Conservation (phyloP, 2,329 filamentous ascomycete genomes). For the Aureobasidium melanogenum region DNA sequence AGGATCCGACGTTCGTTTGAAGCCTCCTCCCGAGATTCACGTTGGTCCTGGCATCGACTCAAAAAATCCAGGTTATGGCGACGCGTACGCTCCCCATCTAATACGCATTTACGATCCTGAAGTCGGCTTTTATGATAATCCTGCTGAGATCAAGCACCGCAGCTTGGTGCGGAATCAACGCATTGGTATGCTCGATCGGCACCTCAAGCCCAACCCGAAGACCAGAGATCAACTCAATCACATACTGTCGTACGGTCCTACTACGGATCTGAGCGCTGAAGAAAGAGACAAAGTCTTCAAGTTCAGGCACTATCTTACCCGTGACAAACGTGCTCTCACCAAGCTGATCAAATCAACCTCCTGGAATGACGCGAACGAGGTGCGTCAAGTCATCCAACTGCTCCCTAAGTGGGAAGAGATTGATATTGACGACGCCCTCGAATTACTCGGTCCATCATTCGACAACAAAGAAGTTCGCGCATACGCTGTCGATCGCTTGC, state of each 20-base stretch:
- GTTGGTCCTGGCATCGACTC: constrained; percentile 77
- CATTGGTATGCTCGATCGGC: constrained; percentile 88
- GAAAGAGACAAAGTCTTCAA: constrained; percentile 98
- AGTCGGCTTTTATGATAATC: constrained; percentile 80
- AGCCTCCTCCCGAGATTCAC: constrained; percentile 78
- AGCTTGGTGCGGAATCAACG: constrained; percentile 84
- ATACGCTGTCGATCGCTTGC: constrained; percentile 84
- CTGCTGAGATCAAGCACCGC: constrained; percentile 89
- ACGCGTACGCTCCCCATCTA: constrained; percentile 49
- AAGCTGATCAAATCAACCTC: constrained; percentile 98
- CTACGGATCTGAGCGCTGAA: constrained; percentile 75
- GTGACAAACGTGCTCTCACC: constrained; percentile 78
- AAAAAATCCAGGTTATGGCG: constrained; percentile 38
- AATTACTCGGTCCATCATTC: constrained; percentile 85
- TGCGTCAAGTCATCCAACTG: constrained; percentile 80
- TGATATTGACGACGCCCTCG: constrained; percentile 90
- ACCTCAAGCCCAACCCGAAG: constrained; percentile 92
- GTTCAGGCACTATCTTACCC: constrained; percentile 86
- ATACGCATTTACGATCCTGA: constrained; percentile 91
- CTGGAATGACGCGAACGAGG: constrained; percentile 79
- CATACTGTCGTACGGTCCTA: constrained; percentile 87
- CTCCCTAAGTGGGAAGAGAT: constrained; percentile 93
- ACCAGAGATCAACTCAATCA: constrained; percentile 85
- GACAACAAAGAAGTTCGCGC: constrained; percentile 80
- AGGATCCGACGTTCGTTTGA: constrained; percentile 61